Conservation (phyloP, 2,329 filamentous ascomycete genomes). For the Madurella fahalii region DNA sequence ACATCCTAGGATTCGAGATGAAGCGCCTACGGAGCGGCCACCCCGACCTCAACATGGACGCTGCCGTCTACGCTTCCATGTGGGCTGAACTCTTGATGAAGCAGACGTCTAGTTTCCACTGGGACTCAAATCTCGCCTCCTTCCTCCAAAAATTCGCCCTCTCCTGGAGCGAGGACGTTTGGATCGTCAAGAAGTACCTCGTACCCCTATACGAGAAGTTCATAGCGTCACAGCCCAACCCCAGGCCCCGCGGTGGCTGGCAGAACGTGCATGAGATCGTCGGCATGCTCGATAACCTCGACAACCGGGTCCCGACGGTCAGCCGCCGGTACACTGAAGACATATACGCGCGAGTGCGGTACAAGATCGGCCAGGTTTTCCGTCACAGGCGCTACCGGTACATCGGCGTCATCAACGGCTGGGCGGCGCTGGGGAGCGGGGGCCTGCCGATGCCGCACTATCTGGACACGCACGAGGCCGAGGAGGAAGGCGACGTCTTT, state of each 20-base stretch:
- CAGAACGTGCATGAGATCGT: slow-evolving; percentile 37
- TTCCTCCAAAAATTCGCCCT: slow-evolving; percentile 62
- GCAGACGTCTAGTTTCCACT: slow-evolving; percentile 44
- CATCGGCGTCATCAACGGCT: slow-evolving; percentile 80
- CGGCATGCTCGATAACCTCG: slow-evolving; percentile 41
- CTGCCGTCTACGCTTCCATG: slow-evolving; percentile 66
- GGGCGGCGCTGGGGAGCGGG: slow-evolving; percentile 51
- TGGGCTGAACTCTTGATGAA: slow-evolving; percentile 65
- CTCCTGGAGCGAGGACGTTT: slow-evolving; percentile 66
- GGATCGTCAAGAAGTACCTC: slow-evolving; percentile 65
- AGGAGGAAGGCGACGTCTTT: slow-evolving; percentile 48
- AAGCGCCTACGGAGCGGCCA: slow-evolving; percentile 44
- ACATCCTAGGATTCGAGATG: slow-evolving; percentile 36
- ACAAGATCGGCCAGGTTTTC: slow-evolving; percentile 78
- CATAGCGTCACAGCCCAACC: slow-evolving; percentile 26
- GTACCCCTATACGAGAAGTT: slow-evolving; percentile 56
- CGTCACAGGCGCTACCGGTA: slow-evolving; percentile 76
- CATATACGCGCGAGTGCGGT: slow-evolving; percentile 47
- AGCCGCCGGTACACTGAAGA: slow-evolving; percentile 33
- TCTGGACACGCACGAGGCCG: slow-evolving; percentile 32
- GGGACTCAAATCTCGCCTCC: slow-evolving; percentile 60
- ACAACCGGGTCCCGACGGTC: slow-evolving; percentile 38
- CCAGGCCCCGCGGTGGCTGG: slow-evolving; percentile 30
- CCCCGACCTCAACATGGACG: slow-evolving; percentile 50
- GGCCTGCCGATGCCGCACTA: slow-evolving; percentile 28